Base-by-base conservation (phyloP, 2,329 filamentous ascomycete species). In the Aspergillus fijiensis region DNA sequence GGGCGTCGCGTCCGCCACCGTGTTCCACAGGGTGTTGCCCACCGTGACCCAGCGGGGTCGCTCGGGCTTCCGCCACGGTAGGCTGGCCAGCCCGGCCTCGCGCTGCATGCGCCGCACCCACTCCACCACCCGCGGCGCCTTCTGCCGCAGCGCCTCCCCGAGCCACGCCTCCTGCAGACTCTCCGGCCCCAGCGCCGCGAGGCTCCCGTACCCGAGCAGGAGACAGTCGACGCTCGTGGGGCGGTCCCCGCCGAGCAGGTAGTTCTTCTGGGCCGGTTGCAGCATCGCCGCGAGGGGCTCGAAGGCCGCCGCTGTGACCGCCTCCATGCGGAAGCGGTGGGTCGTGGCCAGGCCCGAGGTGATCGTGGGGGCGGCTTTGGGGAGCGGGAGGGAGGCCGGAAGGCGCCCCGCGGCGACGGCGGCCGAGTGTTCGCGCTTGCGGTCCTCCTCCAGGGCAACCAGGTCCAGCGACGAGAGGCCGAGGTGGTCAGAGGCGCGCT, bases 281-380 rank as follows among this genome's bases (percentile, higher is more conserved):
- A 88, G 80, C 35, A 91, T 79, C 42, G 87, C 83, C 56, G 87
- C 83, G 16, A 97, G 73, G 0, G 92, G 89, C 35, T 85, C 84
- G 54, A 96, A 85, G 67, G 91, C 89, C 63, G 88, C 85, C 23
- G 83, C 83, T 0, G 89, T 88, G 45, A 96, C 76, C 12, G 86
- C 85, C 69, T 92, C 88, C 9, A 98, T 82, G 60, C 87, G 85
- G 76, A 98, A 96, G 51, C 87, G 84, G 31, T 86, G 87, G 85
- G 70, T 91, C 87, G 73, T 92, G 85, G 0, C 90, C 88, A 53
- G 80, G 78, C 16, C 85, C 85, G 70, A 94, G 81, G 57, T 89
- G 75, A 19, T 84, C 82, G 4, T 29, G 27, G 27, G 81, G 80
- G 6, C 91, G 33, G 33, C 33, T 35, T 16, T 82, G 84, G 4